phyloP scores from a whole-genome alignment of 2,329 filamentous ascomycete species.

The Rhinocladiella mackenziei region DNA sequence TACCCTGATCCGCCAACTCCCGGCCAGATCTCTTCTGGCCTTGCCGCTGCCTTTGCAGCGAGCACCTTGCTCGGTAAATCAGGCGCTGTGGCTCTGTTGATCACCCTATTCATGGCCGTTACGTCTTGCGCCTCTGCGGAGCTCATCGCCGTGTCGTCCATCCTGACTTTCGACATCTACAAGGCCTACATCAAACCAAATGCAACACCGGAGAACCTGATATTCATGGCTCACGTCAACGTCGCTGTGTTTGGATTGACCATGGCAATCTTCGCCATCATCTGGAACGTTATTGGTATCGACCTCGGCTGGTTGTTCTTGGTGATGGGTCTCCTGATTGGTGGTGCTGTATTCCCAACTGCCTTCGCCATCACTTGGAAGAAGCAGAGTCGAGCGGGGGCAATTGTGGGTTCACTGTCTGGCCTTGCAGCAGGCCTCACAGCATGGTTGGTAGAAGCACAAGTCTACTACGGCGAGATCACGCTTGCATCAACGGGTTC shows the following conservation, averaged over 20 bases:
- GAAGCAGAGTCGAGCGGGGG: constrained; percentile 64
- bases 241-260: constrained; percentile 59
- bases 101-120: constrained; percentile 46
- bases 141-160: constrained; percentile 80
- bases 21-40: constrained; percentile 28
- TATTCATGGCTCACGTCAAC: constrained; percentile 71
- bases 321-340: constrained; percentile 84
- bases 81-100: constrained; percentile 30
- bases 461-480: constrained; percentile 63
- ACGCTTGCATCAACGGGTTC: constrained; percentile 69
- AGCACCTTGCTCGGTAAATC: constrained; percentile 29
- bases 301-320: constrained; percentile 36
- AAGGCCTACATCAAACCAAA: constrained; percentile 76
- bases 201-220: constrained; percentile 69
- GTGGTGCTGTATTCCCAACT: constrained; percentile 74
- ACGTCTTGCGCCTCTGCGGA: constrained; percentile 78
- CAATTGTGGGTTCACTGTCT: constrained; percentile 45
- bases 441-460: constrained; percentile 73
- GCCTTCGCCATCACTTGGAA: constrained; percentile 77
- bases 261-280: constrained; percentile 24
- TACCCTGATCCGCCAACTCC: constrained; percentile 29
- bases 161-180: constrained; percentile 84
- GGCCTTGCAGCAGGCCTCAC: constrained; percentile 65
- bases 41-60: constrained; percentile 29
- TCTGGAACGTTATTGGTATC: constrained; percentile 22